Percentiles rank a stretch among this genome's conserved stretches.
These are phyloP conservation scores for Chamaecrista fasciculata DNA, from an alignment of 306 rosid species.

Conservation along the genomic window DNA sequence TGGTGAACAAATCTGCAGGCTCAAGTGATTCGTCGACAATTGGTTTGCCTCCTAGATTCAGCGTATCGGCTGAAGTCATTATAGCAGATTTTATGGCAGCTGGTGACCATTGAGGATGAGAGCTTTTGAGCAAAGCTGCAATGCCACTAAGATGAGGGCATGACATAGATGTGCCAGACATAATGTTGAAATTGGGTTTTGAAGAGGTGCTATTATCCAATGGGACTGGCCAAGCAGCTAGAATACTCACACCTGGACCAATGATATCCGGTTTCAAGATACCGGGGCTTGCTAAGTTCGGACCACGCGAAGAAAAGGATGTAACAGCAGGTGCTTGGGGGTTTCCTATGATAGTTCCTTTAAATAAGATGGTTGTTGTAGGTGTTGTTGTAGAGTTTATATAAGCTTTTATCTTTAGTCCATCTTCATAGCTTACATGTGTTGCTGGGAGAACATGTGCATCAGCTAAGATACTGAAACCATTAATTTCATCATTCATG, in stretches of 20 bases:
- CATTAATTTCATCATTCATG: slow-evolving; percentile 44
- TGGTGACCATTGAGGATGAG: slow-evolving; percentile 81
- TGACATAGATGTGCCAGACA: slow-evolving; percentile 80
- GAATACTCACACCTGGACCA: slow-evolving; percentile 63
- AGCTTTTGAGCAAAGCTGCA: slow-evolving; percentile 72
- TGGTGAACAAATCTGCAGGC: slow-evolving; percentile 65
- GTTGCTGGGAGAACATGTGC: slow-evolving; percentile 64
- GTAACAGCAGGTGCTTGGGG: slow-evolving; percentile 48
- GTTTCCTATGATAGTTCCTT: slow-evolving; percentile 56
- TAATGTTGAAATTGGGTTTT: slow-evolving; percentile 51
- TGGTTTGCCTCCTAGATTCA: slow-evolving; percentile 25
- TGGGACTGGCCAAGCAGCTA: slow-evolving; percentile 73
- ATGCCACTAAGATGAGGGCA: slow-evolving; percentile 87
- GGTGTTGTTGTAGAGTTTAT: slow-evolving; percentile 59
- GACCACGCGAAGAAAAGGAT: slow-evolving; percentile 80
- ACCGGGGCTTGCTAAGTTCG: slow-evolving; percentile 62
- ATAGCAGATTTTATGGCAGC: slow-evolving; percentile 79
- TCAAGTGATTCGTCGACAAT: slow-evolving; percentile 52
- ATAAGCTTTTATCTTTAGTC: slow-evolving; percentile 52
- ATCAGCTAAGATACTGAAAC: slow-evolving; percentile 51
- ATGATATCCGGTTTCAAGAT: slow-evolving; percentile 75
- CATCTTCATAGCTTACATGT: slow-evolving; percentile 56
- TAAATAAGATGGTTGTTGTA: slow-evolving; percentile 55
- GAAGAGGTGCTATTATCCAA: slow-evolving; percentile 38
- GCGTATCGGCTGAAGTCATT: slow-evolving; percentile 58